These are phyloP conservation scores for Myotisia sp. DNA, from an alignment of 2,329 filamentous ascomycete species.

Conservation along the genomic window DNA sequence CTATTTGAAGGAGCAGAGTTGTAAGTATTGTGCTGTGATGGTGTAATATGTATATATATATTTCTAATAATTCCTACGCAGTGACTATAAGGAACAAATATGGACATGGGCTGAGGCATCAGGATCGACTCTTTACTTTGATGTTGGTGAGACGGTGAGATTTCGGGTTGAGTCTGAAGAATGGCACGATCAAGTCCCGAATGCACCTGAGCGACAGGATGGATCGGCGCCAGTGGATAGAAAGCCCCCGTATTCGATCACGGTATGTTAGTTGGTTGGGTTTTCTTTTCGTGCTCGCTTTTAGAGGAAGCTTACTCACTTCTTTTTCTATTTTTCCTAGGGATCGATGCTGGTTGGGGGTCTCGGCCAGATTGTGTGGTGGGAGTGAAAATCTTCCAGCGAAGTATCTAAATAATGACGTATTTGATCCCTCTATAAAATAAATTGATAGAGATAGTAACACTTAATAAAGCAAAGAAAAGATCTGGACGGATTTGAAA, in stretches of 20 bases:
- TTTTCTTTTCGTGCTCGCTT: neutral
- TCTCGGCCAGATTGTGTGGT: conserved; percentile 33
- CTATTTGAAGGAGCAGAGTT: conserved; percentile 64
- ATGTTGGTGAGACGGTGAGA: conserved; percentile 76
- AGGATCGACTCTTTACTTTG: conserved; percentile 64
- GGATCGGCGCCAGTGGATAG: conserved; percentile 43
- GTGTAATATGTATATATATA: neutral
- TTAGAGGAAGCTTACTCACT: too few relatives aligned
- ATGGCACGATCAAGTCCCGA: conserved; percentile 78
- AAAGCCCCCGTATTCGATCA: conserved; percentile 40
- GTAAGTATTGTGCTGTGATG: conserved; percentile 29
- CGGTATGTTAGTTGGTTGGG: conserved; percentile 24
- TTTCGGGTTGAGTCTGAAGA: conserved; percentile 75
- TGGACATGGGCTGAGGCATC: conserved; percentile 74
- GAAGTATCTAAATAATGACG: neutral
- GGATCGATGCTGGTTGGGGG: conserved; percentile 35
- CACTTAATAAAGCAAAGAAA: too few relatives aligned
- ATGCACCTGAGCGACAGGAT: conserved; percentile 51
- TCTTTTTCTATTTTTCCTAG: conserved; percentile 14
- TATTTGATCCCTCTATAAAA: too few relatives aligned
- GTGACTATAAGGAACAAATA: conserved; percentile 58
- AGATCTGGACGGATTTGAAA: too few relatives aligned
- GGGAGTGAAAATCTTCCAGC: conserved; percentile 18
- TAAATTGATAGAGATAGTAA: too few relatives aligned
- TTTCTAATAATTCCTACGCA: conserved; percentile 20